phyloP scores from a whole-genome alignment of 345 rosid species.

The Brassica cretica region DNA sequence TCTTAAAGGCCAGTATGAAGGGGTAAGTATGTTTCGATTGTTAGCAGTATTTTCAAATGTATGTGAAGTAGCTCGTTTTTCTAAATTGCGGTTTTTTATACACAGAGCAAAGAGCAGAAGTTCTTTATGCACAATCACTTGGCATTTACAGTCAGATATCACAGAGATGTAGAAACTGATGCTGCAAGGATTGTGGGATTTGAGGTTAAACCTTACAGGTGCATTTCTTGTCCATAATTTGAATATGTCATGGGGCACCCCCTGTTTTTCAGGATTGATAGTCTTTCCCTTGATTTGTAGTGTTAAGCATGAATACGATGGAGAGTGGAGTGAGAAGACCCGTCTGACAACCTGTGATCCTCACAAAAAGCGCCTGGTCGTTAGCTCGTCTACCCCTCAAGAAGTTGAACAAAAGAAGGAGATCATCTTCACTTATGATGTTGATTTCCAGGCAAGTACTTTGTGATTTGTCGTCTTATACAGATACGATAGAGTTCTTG shows the following conservation, averaged over 20 bases:
- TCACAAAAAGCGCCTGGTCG: conserved; percentile 72
- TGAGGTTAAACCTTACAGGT: conserved; percentile 96
- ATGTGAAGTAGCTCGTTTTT: conserved; percentile 4
- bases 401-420: conserved; percentile 84
- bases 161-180: conserved; percentile 69
- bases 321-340: conserved; percentile 67
- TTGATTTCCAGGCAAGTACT: conserved; percentile 73
- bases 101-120: conserved; percentile 87
- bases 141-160: conserved; percentile 84
- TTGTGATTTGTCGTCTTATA: background rate
- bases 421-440: conserved; percentile 87
- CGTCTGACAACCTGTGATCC: conserved; percentile 90
- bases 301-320: conserved; percentile 85
- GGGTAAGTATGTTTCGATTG: conserved; percentile 55
- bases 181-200: conserved; percentile 94
- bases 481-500: background rate
- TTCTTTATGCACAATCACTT: conserved; percentile 90
- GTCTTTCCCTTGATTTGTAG: conserved; percentile 41
- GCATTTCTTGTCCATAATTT: conserved; percentile 12
- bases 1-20: conserved; percentile 84
- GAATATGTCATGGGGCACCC: background rate
- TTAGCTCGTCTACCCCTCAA: conserved; percentile 86
- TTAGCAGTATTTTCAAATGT: background rate
- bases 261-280: conserved; percentile 11
- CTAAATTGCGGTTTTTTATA: conserved; percentile 28